phyloP scores from a whole-genome alignment of 768 basidiomycete genomes.

The Phanerochaete sordida region DNA sequence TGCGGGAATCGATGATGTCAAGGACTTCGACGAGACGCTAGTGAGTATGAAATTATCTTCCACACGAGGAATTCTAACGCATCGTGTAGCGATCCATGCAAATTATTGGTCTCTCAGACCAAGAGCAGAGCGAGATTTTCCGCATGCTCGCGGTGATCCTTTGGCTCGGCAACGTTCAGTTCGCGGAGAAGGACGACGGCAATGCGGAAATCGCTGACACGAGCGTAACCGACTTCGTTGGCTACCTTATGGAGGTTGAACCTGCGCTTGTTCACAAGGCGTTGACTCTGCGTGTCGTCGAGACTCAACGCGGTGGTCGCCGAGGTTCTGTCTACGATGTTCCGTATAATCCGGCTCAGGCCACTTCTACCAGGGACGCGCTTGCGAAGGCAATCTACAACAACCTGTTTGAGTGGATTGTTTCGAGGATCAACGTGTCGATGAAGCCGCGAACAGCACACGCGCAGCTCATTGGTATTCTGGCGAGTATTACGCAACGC shows the following conservation, averaged over 20 bases:
- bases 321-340: constrained; percentile 97
- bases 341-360: constrained; percentile 90
- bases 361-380: constrained; percentile 84
- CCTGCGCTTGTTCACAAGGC: constrained; percentile 78
- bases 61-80: no score
- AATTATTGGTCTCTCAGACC: constrained; percentile 78
- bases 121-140: constrained; percentile 91
- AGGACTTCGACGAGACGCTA: constrained; percentile 86
- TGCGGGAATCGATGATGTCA: constrained; percentile 81
- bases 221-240: constrained; percentile 92
- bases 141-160: constrained; percentile 88
- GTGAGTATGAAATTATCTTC: constrained; percentile 41
- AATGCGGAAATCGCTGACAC: constrained; percentile 79
- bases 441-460: constrained; percentile 83
- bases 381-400: constrained; percentile 96
- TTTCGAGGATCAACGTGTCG: constrained; percentile 90
- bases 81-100: constrained; percentile 96
- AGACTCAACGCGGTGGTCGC: constrained; percentile 89
- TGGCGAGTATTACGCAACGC: constrained; percentile 43
- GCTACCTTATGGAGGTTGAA: constrained; percentile 91
- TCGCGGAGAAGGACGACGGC: constrained; percentile 83
- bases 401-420: constrained; percentile 99
- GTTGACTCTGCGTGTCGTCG: constrained; percentile 79
- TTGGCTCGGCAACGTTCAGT: constrained; percentile 97
- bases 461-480: constrained; percentile 87